Evolutionary conservation across 1,284 basidiomycete species (phyloP).

Genomic region (Exobasidium cylindrosporum): DNA sequence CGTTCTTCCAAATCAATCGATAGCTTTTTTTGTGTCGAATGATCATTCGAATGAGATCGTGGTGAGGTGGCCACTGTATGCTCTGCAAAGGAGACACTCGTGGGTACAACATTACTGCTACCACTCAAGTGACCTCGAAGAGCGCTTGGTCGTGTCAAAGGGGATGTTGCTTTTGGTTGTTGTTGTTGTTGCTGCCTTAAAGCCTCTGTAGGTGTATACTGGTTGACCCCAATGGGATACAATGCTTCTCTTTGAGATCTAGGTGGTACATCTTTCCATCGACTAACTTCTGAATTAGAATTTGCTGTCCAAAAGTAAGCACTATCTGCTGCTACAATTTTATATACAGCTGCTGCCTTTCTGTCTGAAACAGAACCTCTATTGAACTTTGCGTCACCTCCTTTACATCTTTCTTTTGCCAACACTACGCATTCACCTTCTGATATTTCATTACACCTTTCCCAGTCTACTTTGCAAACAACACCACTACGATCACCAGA

Average conservation of each 20-base stretch:
- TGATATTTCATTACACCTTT: slow-evolving; percentile 72
- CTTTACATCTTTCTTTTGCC: slow-evolving; percentile 5
- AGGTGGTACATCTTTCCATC: slow-evolving; percentile 69
- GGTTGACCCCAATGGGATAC: slow-evolving; percentile 25
- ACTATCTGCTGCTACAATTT: slow-evolving; percentile 80
- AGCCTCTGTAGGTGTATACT: background rate
- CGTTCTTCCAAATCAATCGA: background rate
- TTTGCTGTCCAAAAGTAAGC: slow-evolving; percentile 86
- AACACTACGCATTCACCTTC: slow-evolving; percentile 86
- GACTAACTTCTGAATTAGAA: slow-evolving; percentile 71
- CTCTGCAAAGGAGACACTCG: slow-evolving; percentile 6
- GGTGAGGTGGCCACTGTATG: background rate
- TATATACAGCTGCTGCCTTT: slow-evolving; percentile 68
- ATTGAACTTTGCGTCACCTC: slow-evolving; percentile 1
- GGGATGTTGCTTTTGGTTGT: background rate
- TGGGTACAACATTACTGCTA: background rate
- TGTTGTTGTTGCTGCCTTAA: background rate
- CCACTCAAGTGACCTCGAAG: background rate
- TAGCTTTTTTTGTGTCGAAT: background rate
- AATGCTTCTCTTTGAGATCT: slow-evolving; percentile 30
- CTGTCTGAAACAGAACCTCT: slow-evolving; percentile 22
- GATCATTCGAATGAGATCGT: background rate
- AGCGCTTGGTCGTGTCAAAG: background rate
- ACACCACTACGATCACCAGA: slow-evolving; percentile 88
- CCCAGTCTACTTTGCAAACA: slow-evolving; percentile 85